Evolutionary conservation across 2,329 filamentous ascomycete species (phyloP), one percentile per base, ranked within the genome.

Genomic region (Byssothecium circinans): DNA sequence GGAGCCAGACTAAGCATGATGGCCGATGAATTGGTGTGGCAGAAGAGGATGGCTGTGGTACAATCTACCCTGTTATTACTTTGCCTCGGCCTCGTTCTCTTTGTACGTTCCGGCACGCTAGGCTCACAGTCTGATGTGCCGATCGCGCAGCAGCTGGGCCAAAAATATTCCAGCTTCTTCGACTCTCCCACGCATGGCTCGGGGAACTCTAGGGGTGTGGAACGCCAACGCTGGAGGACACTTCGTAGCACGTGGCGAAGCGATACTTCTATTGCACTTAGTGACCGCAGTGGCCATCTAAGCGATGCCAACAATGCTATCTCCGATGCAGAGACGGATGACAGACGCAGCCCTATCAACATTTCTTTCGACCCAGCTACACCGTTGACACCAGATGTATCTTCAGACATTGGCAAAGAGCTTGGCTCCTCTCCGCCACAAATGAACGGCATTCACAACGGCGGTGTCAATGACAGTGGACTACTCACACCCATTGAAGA

Each of bases 41-140:
- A 85, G 72, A 96, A 96, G 73, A 83, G 92, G 51, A 95, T 97
- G 84, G 89, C 89, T 4, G 94, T 97, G 48, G 82, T 96, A 27
- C 94, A 97, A 70, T 91, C 88, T 37, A 83, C 95, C 4, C 80
- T 99, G 8, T 81, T 97, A 5, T 81, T 97, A 0, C 84, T 92
- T 37, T 96, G 91, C 60, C 82, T 99, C 8, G 85, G 88, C 0
- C 79, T 99, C 1, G 89, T 96, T 18, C 85, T 97, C 30, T 96
- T 97, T 67, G 74, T 72, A 3, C 56, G 74, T 32, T 67, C 65
- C 8, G 70, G 70, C 3, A 65, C 64, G 4, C 45, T 69, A 30
- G 64, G 66, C n/a, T 57, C 66, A 4, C 61, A 65, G 8, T 53
- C 72, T 1, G 75, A 77, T 35, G 58, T 76, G 18, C 75, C 75